Base-by-base conservation (phyloP, 2,329 filamentous ascomycete genomes). In the Colletotrichum spinosum region DNA sequence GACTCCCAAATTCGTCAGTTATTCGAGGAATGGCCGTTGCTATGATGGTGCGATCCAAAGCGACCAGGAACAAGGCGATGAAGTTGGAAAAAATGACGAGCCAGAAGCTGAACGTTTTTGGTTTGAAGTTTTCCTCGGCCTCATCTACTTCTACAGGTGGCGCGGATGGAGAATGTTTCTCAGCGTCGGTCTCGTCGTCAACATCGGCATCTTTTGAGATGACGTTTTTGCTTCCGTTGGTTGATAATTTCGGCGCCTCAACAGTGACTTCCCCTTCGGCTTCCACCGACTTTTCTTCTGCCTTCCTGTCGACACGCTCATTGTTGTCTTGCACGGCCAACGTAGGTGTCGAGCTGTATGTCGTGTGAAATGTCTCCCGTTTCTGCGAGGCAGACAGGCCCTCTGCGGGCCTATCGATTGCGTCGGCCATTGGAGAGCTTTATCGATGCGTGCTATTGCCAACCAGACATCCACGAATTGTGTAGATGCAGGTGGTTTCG, bases 11-110 rank as follows among this genome's bases (percentile, higher is more conserved):
- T 17, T 86, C 83, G 69, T 86, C 79, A n/a, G 84, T 85, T 71
- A 87, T 87, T 39, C 78, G 75, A 2, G 85, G 84, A 33, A 86
- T 81, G 10, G 85, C 86, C 45, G 79, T 88, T 66, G 84, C 80
- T 52, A 87, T 78, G 68, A 87, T 87, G n/a, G 85, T 86, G 34
- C 83, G 77, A 70, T 85, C 83, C 10, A 88, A 78, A n/a, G 86
- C 86, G 33, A 88, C 84, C 37, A 88, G 78, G 68, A 88, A 87
- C 70, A 88, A 77, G 67, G 84, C 81, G 7, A 86, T 74, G 63
- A 87, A 84, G 65, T 86, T 82, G 66, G 83, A 86, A 37, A 83
- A 42, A 8, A 88, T 77, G 50, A 86, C 80, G 67, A 85, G 78
- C 85, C 85, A 87, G 70, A 88, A 87, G 69, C 81, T 82, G 66